Evolutionary conservation across 2,329 filamentous ascomycete species (phyloP), one percentile per base, ranked within the genome.

Genomic region (Cytospora piceae): DNA sequence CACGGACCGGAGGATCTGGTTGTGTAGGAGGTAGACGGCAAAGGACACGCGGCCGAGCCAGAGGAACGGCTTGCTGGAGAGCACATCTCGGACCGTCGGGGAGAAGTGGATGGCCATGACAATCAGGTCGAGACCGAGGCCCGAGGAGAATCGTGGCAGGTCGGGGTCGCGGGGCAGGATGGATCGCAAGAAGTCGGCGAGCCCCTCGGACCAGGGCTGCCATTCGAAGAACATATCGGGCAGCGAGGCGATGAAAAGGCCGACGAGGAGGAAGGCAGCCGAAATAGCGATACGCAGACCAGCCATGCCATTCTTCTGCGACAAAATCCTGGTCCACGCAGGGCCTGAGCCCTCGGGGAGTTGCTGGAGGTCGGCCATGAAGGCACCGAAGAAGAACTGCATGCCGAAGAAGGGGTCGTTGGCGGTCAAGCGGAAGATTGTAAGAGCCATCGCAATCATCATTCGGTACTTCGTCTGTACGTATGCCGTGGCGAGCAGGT

Each of bases 391-490:
- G 60, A 68, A 68, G 66, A 68, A 68, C 27, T 68, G 66, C 66
- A 68, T 68, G 66, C 66, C 66, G 39, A 68, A 68, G 59, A 68
- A 68, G 27, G 66, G 66, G 27, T 68, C 66, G 66, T 68, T 68
- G 56, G 66, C 53, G 56, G 59, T 61, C 59, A 59, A 55, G n/a
- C 66, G 66, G 63, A 66, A 68, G 27, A 60, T 46, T 34, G 66
- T 62, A 24, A 68, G 56, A 20, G 52, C 52, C 20, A 68, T 59
- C n/a, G 66, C 66, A 37, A 68, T 66, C 59, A 68, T 65, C 66
- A 68, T 68, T 15, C 66, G 63, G 15, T 68, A 68, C 22, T 64
- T 54, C 14, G 64, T 61, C 60, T 66, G 63, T 3, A 68, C 66
- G 34, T 68, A 58, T 46, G 66, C 66, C 14, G 66, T 68, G 2